phyloP scores from a whole-genome alignment of 768 basidiomycete species.

The Collybia mongolica region DNA sequence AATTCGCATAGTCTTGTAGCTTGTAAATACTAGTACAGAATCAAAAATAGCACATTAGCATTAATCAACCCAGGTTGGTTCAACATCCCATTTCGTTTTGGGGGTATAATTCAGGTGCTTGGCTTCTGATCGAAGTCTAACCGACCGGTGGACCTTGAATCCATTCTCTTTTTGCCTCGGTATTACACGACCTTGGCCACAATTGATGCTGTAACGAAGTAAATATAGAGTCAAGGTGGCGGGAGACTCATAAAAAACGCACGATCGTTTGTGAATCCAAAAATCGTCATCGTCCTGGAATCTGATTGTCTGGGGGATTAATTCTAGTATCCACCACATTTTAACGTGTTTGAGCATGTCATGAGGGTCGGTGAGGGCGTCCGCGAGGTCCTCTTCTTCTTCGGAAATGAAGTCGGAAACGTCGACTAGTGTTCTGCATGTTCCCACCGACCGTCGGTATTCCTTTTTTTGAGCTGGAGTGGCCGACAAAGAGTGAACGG shows the following conservation, averaged over 20 bases:
- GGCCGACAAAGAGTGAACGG: slow-evolving; percentile 28
- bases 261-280: slow-evolving; percentile 38
- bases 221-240: not conserved
- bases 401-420: slow-evolving; percentile 38
- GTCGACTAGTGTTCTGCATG: slow-evolving; percentile 20
- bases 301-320: slow-evolving; percentile 37
- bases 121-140: slow-evolving; percentile 44
- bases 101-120: slow-evolving; percentile 35
- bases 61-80: slow-evolving; percentile 42
- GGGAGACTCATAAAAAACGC: slow-evolving; percentile 12
- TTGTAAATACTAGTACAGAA: too few relatives aligned
- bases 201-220: slow-evolving; percentile 32
- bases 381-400: slow-evolving; percentile 61
- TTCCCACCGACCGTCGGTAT: slow-evolving; percentile 14
- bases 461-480: slow-evolving; percentile 14
- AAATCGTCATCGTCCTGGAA: slow-evolving; percentile 39
- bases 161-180: slow-evolving; percentile 33
- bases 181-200: slow-evolving; percentile 39
- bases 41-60: not conserved
- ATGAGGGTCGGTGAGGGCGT: slow-evolving; percentile 48
- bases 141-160: slow-evolving; percentile 44
- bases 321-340: slow-evolving; percentile 70
- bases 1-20: too few relatives aligned
- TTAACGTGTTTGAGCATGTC: slow-evolving; percentile 53
- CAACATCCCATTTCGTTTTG: slow-evolving; percentile 31